phyloP scores from a whole-genome alignment of 169 alveolate species.

The Hepatocystis sp. region DNA sequence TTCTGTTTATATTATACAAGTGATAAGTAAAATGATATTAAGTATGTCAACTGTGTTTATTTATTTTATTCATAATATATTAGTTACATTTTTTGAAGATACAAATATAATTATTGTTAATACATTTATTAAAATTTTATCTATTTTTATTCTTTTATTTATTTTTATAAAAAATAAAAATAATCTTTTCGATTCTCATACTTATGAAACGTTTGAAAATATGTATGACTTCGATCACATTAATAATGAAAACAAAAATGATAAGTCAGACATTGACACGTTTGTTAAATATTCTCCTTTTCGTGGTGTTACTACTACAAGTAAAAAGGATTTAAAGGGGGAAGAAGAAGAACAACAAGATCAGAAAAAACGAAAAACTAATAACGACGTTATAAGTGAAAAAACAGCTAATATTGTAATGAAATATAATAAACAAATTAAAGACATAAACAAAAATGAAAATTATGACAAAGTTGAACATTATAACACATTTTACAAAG shows the following conservation, averaged over 20 bases:
- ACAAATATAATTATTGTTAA: constrained; percentile 72
- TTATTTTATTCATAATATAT: constrained; percentile 62
- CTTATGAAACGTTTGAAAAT: constrained; percentile 1
- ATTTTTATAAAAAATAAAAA: constrained; percentile 69
- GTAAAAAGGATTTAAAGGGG: too few relatives aligned
- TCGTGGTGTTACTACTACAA: too few relatives aligned
- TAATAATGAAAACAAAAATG: background rate
- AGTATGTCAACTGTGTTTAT: constrained; percentile 60
- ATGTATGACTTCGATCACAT: constrained; percentile 1
- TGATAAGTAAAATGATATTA: constrained; percentile 68
- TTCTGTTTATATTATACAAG: constrained; percentile 61
- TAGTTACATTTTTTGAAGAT: constrained; percentile 33
- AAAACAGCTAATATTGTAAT: too few relatives aligned
- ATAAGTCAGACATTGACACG: too few relatives aligned
- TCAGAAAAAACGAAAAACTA: too few relatives aligned
- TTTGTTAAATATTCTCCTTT: too few relatives aligned
- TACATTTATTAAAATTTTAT: constrained; percentile 52
- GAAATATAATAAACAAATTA: too few relatives aligned
- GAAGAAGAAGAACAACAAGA: too few relatives aligned
- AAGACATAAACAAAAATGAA: background rate
- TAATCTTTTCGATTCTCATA: constrained; percentile 26
- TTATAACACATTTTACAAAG: constrained; percentile 6
- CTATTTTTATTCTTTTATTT: constrained; percentile 61
- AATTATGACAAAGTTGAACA: background rate
- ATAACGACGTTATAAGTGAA: too few relatives aligned